Conservation (phyloP, 805 yeast genomes). For the Saccharomycopsis fibuligera region DNA sequence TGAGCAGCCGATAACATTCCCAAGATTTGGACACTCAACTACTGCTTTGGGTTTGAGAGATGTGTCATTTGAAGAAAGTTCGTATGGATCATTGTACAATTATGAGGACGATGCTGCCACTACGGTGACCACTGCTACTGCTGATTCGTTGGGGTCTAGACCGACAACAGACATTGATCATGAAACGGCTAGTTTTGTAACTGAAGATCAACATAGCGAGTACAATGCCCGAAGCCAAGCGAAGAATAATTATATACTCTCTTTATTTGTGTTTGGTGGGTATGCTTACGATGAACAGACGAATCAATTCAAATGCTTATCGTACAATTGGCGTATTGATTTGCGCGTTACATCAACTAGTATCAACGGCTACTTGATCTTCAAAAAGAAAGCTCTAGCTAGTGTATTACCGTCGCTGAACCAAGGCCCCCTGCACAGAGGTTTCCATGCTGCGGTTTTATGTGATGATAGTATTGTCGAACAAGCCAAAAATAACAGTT, state of each 20-base stretch:
- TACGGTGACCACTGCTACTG: not conserved
- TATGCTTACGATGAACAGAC: not conserved
- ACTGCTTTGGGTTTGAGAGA: not conserved
- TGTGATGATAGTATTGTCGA: not conserved
- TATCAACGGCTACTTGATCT: constrained; percentile 5
- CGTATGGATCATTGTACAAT: no score
- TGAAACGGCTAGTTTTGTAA: not conserved
- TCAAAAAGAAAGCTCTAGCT: constrained; percentile 6
- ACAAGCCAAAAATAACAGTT: no score
- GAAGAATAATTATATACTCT: not conserved
- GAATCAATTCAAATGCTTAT: not conserved
- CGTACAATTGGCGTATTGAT: constrained; percentile 13
- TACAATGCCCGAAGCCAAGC: not conserved
- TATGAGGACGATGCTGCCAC: not conserved
- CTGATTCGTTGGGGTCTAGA: no score
- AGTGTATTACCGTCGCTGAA: constrained; percentile 3
- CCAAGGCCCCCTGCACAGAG: constrained; percentile 15
- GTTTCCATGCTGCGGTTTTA: constrained; percentile 16
- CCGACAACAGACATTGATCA: no score
- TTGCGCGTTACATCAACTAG: constrained; percentile 5
- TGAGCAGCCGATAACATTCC: constrained; percentile 4
- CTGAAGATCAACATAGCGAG: not conserved
- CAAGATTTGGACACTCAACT: constrained; percentile 17
- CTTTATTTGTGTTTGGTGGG: constrained; percentile 18
- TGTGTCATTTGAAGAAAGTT: no score